Conservation (phyloP, 805 yeast species). For the Spathaspora girioi region DNA sequence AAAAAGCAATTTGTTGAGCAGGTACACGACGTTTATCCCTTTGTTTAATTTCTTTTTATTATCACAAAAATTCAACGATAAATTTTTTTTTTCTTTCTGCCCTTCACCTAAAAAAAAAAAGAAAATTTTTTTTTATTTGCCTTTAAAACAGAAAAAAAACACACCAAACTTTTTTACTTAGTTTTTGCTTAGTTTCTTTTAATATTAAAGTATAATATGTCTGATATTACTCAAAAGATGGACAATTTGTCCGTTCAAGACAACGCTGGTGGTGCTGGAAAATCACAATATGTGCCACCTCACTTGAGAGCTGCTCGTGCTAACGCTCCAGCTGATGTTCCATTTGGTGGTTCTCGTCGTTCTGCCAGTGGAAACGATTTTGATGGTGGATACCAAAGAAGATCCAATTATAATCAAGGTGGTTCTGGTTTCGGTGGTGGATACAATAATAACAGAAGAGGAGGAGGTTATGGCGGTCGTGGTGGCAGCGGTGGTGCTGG, state of each 20-base stretch:
- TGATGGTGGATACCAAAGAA: slow-evolving; percentile 10
- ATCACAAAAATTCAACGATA: background rate
- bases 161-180: background rate
- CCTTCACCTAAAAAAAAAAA: background rate
- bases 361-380: slow-evolving; percentile 6
- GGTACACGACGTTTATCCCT: background rate
- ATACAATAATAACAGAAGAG: slow-evolving; percentile 1
- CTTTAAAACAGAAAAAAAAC: background rate
- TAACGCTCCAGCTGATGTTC: slow-evolving; percentile 11
- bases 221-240: slow-evolving; percentile 57
- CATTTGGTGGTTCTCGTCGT: slow-evolving; percentile 9
- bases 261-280: slow-evolving; percentile 16
- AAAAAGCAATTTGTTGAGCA: background rate
- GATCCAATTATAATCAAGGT: slow-evolving; percentile 15
- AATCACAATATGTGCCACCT: slow-evolving; percentile 51
- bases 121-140: background rate
- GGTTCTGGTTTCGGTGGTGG: slow-evolving; percentile 25
- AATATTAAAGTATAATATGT: slow-evolving; percentile 35
- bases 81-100: background rate
- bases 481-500: slow-evolving; percentile 40
- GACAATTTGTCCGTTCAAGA: slow-evolving; percentile 51
- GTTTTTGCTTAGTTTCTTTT: slow-evolving; percentile 1
- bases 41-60: background rate
- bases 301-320: slow-evolving; percentile 35
- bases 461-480: slow-evolving; percentile 23